Conservation (phyloP, 2,329 filamentous ascomycete species). For the Chaetothyriales sp. region DNA sequence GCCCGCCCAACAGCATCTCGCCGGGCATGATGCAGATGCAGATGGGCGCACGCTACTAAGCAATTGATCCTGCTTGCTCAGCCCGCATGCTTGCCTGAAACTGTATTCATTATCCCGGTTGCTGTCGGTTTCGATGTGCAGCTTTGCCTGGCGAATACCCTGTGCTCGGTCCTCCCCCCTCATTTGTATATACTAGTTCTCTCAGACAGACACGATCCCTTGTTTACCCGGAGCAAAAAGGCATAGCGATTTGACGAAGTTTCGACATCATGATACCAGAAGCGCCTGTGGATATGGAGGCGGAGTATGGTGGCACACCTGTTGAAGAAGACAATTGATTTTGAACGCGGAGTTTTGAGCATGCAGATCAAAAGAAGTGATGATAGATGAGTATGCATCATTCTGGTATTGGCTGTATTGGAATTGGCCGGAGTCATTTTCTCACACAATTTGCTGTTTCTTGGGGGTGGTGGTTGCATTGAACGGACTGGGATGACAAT, state of each 20-base stretch:
- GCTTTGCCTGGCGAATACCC: constrained; percentile 10
- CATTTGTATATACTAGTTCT: constrained; percentile 14
- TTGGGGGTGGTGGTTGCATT: background rate
- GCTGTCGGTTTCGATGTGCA: constrained; percentile 15
- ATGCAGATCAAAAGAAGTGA: background rate
- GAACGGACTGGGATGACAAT: background rate
- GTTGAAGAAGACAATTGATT: constrained; percentile 2
- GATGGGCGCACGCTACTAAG: constrained; percentile 4
- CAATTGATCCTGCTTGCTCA: background rate
- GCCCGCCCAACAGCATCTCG: constrained; percentile 62
- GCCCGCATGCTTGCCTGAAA: background rate
- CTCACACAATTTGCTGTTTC: background rate
- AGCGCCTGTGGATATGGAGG: constrained; percentile 11
- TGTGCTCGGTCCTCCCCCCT: constrained; percentile 6
- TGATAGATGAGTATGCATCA: background rate
- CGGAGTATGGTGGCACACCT: constrained; percentile 16
- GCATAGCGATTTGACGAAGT: constrained; percentile 17
- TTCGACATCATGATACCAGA: constrained; percentile 18
- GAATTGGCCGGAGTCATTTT: background rate
- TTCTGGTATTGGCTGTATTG: background rate
- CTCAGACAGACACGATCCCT: constrained; percentile 10
- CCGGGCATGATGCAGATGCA: constrained; percentile 49
- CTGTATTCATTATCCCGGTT: constrained; percentile 10
- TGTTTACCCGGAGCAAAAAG: constrained; percentile 11
- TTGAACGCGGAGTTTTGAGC: background rate